These are phyloP conservation scores for Cymodocea nodosa DNA, from an alignment of 116 monocot species.

Conservation along the genomic window DNA sequence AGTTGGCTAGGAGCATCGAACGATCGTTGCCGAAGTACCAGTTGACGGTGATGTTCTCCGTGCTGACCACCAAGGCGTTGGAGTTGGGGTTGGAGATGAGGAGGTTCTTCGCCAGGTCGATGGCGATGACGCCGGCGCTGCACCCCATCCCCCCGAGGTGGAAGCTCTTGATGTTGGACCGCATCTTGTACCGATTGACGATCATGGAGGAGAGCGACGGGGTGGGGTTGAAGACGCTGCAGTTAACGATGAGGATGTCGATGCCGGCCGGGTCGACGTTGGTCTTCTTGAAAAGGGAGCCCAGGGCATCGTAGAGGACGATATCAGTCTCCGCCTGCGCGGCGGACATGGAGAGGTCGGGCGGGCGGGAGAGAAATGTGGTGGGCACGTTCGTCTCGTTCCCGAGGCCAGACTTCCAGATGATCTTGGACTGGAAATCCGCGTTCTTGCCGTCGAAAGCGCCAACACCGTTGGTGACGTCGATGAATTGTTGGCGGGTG, in stretches of 20 bases:
- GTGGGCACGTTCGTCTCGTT: constrained; percentile 20
- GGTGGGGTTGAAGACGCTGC: constrained; percentile 19
- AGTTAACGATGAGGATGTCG: constrained; percentile 18
- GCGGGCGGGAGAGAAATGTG: constrained; percentile 9
- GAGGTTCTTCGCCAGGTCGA: constrained; percentile 17
- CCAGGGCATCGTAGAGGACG: constrained; percentile 16
- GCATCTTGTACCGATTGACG: constrained; percentile 18
- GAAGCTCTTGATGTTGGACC: constrained; percentile 15
- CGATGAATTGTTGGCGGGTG: constrained; percentile 4
- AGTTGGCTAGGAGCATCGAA: constrained; percentile 50
- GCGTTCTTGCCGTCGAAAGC: constrained; percentile 13
- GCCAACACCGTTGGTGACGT: constrained; percentile 4
- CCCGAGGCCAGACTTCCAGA: constrained; percentile 15
- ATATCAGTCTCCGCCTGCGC: constrained; percentile 9
- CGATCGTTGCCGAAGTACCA: constrained; percentile 49
- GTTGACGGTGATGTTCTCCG: constrained; percentile 21
- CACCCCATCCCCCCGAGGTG: constrained; percentile 27
- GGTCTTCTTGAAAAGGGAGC: constrained; percentile 17
- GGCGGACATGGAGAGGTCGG: constrained; percentile 14
- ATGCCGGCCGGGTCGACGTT: constrained; percentile 11
- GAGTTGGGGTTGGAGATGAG: constrained; percentile 10
- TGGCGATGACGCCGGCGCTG: constrained; percentile 22
- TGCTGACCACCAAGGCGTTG: constrained; percentile 17
- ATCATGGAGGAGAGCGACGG: constrained; percentile 23
- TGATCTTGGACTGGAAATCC: constrained; percentile 13